Evolutionary conservation across 1,139 yeast genomes (phyloP).

Genomic region (Yamadazyma pseudoaaseri): DNA sequence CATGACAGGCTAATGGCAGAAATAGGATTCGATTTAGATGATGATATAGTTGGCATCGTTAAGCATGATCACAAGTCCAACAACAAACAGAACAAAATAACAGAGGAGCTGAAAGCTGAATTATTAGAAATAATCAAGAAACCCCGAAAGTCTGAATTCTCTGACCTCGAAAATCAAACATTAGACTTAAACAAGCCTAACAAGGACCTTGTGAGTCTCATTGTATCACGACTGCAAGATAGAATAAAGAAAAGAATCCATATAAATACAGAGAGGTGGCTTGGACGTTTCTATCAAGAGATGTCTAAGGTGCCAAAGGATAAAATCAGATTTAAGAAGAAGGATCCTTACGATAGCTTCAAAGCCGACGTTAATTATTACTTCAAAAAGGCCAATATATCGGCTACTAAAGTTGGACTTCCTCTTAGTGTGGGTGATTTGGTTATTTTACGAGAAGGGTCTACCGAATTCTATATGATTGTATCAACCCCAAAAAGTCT

Average conservation of each 20-base stretch:
- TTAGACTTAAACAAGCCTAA: conserved; percentile 11
- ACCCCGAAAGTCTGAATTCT: conserved; percentile 3
- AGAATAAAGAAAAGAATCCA: conserved; percentile 19
- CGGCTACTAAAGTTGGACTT: conserved; percentile 21
- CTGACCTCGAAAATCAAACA: conserved; percentile 13
- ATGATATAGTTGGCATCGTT: neutral
- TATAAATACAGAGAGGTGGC: conserved; percentile 21
- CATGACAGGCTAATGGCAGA: neutral
- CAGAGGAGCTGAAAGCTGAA: too few species aligned
- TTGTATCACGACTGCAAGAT: conserved; percentile 13
- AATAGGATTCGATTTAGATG: neutral
- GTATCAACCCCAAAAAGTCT: conserved; percentile 31
- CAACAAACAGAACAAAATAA: too few species aligned
- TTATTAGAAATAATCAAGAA: neutral
- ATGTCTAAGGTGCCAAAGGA: conserved; percentile 4
- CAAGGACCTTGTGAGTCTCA: conserved; percentile 14
- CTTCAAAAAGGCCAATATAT: conserved; percentile 25
- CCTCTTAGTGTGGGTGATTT: conserved; percentile 39
- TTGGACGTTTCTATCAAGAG: conserved; percentile 3
- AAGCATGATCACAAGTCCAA: neutral
- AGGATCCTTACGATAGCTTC: neutral
- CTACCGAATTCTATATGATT: conserved; percentile 30
- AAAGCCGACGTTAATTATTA: conserved; percentile 12
- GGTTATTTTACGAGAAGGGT: conserved; percentile 33
- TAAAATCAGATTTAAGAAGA: neutral